Evolutionary conservation across 2,329 filamentous ascomycete species (phyloP).

Genomic region (Grosmannia serpens): DNA sequence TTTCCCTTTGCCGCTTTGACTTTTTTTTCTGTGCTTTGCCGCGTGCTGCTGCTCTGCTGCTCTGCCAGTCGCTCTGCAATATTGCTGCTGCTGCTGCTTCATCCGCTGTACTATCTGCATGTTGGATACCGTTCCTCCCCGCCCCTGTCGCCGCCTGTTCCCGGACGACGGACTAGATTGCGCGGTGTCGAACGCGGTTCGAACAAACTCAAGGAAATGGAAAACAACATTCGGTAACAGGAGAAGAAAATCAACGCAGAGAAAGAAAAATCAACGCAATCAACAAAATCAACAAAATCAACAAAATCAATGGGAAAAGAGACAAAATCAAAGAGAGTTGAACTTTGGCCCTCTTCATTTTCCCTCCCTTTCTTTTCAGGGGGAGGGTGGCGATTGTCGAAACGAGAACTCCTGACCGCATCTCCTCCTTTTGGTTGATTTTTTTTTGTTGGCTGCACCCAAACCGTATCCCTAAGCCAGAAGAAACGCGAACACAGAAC

Average conservation of each 20-base stretch:
- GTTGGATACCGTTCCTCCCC: conserved; percentile 6
- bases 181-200: background rate
- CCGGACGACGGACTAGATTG: background rate
- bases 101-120: conserved; percentile 13
- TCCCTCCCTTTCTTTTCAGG: background rate
- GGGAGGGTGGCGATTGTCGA: background rate
- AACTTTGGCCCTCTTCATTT: background rate
- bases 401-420: conserved; percentile 2
- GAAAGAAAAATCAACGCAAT: background rate
- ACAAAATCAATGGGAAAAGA: background rate
- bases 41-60: conserved; percentile 3
- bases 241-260: background rate
- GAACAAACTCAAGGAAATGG: background rate
- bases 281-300: background rate
- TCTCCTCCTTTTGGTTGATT: conserved; percentile 1
- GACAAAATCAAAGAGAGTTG: background rate
- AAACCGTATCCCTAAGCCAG: conserved; percentile 4
- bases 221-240: background rate
- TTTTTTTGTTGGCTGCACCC: conserved; percentile 1
- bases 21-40: background rate
- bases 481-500: conserved; percentile 1
- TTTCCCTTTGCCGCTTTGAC: background rate
- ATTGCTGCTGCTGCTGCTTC: conserved; percentile 8
- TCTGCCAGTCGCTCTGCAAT: conserved; percentile 7
- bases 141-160: conserved; percentile 4